Conservation (phyloP, 768 basidiomycete genomes). For the Mycena rebaudengoi region DNA sequence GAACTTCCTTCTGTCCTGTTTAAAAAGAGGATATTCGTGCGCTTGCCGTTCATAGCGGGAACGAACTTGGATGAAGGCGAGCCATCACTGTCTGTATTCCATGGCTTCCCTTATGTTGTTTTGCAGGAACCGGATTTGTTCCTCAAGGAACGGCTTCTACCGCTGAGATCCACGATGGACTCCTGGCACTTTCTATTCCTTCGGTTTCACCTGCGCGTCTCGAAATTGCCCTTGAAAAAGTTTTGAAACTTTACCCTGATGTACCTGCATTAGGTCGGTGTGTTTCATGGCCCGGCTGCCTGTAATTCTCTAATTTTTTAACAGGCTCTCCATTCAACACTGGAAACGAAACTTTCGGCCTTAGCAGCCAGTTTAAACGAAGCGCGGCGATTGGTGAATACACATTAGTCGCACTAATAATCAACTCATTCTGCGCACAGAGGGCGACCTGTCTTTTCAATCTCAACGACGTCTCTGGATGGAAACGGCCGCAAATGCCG, state of each 20-base stretch:
- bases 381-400: constrained; percentile 26
- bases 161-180: too few relatives aligned
- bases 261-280: too few relatives aligned
- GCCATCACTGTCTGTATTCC: neutral
- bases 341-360: constrained; percentile 48
- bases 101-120: neutral
- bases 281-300: too few relatives aligned
- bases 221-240: too few relatives aligned
- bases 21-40: constrained; percentile 40
- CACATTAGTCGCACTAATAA: neutral
- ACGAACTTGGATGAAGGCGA: constrained; percentile 54
- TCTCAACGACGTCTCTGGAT: constrained; percentile 44
- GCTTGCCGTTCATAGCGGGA: constrained; percentile 55
- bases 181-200: too few relatives aligned
- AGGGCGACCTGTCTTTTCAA: constrained; percentile 29
- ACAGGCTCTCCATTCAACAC: constrained; percentile 54
- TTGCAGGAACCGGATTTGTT: constrained; percentile 42
- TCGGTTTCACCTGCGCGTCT: too few relatives aligned
- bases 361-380: constrained; percentile 46
- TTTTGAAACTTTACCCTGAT: too few relatives aligned
- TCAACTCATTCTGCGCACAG: constrained; percentile 15
- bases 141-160: constrained; percentile 31
- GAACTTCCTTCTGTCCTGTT: constrained; percentile 46
- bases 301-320: too few relatives aligned
- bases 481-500: constrained; percentile 40